phyloP scores from a whole-genome alignment of 2,329 filamentous ascomycete species.

The Zymoseptoria ardabiliae region DNA sequence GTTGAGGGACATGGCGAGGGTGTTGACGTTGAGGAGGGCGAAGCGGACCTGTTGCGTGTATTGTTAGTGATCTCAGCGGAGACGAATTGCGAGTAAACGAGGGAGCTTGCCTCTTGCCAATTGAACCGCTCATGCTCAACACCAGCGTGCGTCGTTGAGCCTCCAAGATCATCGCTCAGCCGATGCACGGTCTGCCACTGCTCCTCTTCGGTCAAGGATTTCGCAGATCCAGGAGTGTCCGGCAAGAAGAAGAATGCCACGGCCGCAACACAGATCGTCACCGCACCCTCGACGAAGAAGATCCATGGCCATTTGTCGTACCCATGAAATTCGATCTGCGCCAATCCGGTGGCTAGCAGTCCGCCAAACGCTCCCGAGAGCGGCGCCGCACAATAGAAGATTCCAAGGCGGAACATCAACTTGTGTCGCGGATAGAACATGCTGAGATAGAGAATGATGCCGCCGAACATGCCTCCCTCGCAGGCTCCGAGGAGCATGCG shows the following conservation, averaged over 20 bases:
- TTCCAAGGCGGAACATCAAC: slow-evolving; percentile 34
- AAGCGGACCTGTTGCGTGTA: slow-evolving; percentile 21
- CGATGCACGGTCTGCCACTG: slow-evolving; percentile 23
- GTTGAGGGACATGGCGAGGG: slow-evolving; percentile 26
- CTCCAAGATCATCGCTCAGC: slow-evolving; percentile 28
- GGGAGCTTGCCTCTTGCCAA: slow-evolving; percentile 19
- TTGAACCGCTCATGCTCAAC: slow-evolving; percentile 30
- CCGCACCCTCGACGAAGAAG: slow-evolving; percentile 41
- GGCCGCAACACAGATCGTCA: slow-evolving; percentile 48
- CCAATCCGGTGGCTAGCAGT: slow-evolving; percentile 36
- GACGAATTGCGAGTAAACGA: slow-evolving; percentile 12
- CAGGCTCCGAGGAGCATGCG: slow-evolving; percentile 36
- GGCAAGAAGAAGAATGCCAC: slow-evolving; percentile 50
- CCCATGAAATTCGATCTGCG: slow-evolving; percentile 30
- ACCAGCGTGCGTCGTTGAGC: slow-evolving; percentile 18
- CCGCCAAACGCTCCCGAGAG: slow-evolving; percentile 38
- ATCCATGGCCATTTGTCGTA: slow-evolving; percentile 36
- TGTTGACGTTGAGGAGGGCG: slow-evolving; percentile 31
- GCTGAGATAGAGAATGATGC: slow-evolving; percentile 36
- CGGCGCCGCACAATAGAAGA: slow-evolving; percentile 31
- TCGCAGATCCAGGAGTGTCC: slow-evolving; percentile 44
- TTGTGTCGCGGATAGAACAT: slow-evolving; percentile 38
- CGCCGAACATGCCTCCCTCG: slow-evolving; percentile 35
- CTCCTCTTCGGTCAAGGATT: slow-evolving; percentile 29
- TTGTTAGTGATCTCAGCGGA: not conserved